Evolutionary conservation across 257 asterid genomes (phyloP), one percentile per base, ranked within the genome.

Genomic region (Solanum verrucosum): DNA sequence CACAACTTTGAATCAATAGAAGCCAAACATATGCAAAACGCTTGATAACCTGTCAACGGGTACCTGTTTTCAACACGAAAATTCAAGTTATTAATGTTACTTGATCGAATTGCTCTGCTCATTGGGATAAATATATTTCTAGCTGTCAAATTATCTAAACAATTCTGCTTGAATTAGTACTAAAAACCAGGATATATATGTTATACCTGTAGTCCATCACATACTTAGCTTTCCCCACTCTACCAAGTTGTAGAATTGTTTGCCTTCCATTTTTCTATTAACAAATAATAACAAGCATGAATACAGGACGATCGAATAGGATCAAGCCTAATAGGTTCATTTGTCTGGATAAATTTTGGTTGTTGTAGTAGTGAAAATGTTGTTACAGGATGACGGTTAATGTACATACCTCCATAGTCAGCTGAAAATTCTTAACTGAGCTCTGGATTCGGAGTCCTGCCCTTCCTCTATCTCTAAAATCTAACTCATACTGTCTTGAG

Each of bases 31-130:
- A 97, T 93, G 93, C 97, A 94, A 90, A 97, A 95, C 29, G 99
- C 99, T 91, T 95, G 99, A 88, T 94, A 97, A 60, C 98, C 99
- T 29, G 96, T 92, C 91, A 97, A 85, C 25, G 99, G 99, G 91
- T 96, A 96, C 91, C 99, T 95, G 96, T 93, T 91, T 9, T 38
- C 70, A 83, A 59, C 23, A 75, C 2, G 49, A 65, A 71, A 38
- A 11, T 33, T 52, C 35, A 40, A 49, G 31, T 46, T 29, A 3
- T 4, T 79, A 29, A 14, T 20, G 13, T 44, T 44, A 81, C 4
- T 81, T 4, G 85, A 79, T 9, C 12, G 4, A 60, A 79, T 44
- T n/a, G 21, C 74, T 68, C 21, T 71, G 67, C 38, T 79, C 40
- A 18, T 27, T 25, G 40, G 37, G 67, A 16, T 29, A 5, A 16